Evolutionary conservation across 78 protist species (phyloP), one percentile per base, ranked within the genome.

Genomic region (Dictyostelium capitatum): DNA sequence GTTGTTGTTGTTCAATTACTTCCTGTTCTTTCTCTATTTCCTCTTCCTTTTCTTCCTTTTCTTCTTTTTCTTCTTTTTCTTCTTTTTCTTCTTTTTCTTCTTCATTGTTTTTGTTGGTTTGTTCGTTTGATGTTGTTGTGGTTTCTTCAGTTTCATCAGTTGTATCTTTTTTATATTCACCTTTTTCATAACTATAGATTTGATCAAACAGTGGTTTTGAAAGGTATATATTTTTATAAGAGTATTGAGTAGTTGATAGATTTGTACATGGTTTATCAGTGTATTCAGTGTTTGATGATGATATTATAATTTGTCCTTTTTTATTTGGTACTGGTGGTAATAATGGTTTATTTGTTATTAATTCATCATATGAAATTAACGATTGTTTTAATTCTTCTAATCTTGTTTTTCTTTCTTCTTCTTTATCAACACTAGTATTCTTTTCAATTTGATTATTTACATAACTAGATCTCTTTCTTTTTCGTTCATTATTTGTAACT

Each of bases 381-480:
- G 73, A 72, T 46, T 72, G 54, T 20, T 72, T 72, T 72, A 72
- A 32, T 19, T 41, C 20, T 72, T 72, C 54, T 46, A 72, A n/a
- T 69, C 23, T 30, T 37, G 30, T 43, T 30, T 69, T 69, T 69
- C 41, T 69, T 69, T 59, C 69, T 23, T 23, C 25, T 59, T 25
- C n/a, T 2, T 59, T 23, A 8, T 8, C 25, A 23, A 1, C 11
- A 23, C 25, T 59, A 23, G 5, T 8, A 23, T 8, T 23, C 8
- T 59, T 23, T 14, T 59, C 69, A 25, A 59, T 59, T 59, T n/a
- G 32, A 8, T 23, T 59, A 9, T 25, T 59, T 59, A 65, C 28
- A 14, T 25, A 65, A 12, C 28, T 65, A 12, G 73, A 65, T 15
- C 47, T 65, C 28, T 65, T 65, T 65, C 73, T 65, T 65, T 30